A percentile compares a stretch with the other conserved stretches of the same genome.
These are phyloP conservation scores for barrel medic (Medicago truncatula) DNA, from an alignment of 306 rosid species.

Conservation along the genomic window MtrunA17r5.0-ANR NC_053047.1:7648501-7649000, in stretches of 20 bases:
- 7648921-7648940: too few species aligned
- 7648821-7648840: not conserved
- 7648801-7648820: not conserved
- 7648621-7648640: conserved; percentile 93
- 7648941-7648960: too few species aligned
- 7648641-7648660: conserved; percentile 91
- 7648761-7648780: conserved; percentile 3
- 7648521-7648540: too few species aligned
- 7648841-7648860: not conserved
- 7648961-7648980: too few species aligned
- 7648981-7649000: too few species aligned
- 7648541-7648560: too few species aligned
- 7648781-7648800: conserved; percentile 3
- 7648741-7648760: conserved; percentile 19
- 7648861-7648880: too few species aligned
- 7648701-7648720: conserved; percentile 71
- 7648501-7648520: conserved; percentile 16
- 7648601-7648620: conserved; percentile 92
- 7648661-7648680: conserved; percentile 86
- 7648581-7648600: conserved; percentile 21
- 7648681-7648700: conserved; percentile 81
- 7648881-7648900: too few species aligned
- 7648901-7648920: too few species aligned
- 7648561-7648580: conserved; percentile 24
- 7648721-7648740: not conserved